Evolutionary conservation across 2,329 filamentous ascomycete genomes (phyloP).

Genomic region (Hypoxylon sp.): DNA sequence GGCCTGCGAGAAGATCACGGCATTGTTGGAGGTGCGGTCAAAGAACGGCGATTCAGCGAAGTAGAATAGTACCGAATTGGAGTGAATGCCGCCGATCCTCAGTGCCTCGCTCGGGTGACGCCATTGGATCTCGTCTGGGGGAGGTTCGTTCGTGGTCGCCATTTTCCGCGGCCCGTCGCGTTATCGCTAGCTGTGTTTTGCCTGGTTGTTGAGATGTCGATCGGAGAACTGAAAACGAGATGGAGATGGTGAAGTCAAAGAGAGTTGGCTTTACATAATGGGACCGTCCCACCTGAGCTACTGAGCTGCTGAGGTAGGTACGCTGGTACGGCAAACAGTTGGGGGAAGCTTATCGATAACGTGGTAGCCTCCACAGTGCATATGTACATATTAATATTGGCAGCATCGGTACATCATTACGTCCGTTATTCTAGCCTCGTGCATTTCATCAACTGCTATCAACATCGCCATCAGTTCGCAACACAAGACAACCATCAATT

Average conservation of each 20-base stretch:
- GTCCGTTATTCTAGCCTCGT: not conserved
- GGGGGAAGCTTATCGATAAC: conserved; percentile 33
- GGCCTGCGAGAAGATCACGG: conserved; percentile 73
- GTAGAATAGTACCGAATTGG: conserved; percentile 76
- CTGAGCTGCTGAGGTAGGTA: too few species aligned
- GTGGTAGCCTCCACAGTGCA: conserved; percentile 1
- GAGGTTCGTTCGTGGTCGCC: conserved; percentile 52
- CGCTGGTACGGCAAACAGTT: not conserved
- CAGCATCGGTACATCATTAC: not conserved
- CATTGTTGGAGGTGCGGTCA: conserved; percentile 77
- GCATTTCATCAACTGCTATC: conserved; percentile 12
- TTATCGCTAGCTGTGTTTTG: not conserved
- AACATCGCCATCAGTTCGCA: conserved; percentile 2
- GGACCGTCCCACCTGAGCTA: too few species aligned
- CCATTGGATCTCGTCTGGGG: conserved; percentile 79
- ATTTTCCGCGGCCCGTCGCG: conserved; percentile 33
- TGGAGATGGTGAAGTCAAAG: not conserved
- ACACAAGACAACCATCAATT: not conserved
- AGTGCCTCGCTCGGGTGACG: conserved; percentile 65
- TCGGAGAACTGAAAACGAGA: conserved; percentile 4
- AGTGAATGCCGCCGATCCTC: conserved; percentile 72
- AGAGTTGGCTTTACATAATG: not conserved
- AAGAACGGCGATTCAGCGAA: conserved; percentile 78
- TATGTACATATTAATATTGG: not conserved
- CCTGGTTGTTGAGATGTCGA: conserved; percentile 1